These are phyloP conservation scores for Penicillium griseofulvum DNA, from an alignment of 2,329 filamentous ascomycete genomes.

Conservation along the genomic window DNA sequence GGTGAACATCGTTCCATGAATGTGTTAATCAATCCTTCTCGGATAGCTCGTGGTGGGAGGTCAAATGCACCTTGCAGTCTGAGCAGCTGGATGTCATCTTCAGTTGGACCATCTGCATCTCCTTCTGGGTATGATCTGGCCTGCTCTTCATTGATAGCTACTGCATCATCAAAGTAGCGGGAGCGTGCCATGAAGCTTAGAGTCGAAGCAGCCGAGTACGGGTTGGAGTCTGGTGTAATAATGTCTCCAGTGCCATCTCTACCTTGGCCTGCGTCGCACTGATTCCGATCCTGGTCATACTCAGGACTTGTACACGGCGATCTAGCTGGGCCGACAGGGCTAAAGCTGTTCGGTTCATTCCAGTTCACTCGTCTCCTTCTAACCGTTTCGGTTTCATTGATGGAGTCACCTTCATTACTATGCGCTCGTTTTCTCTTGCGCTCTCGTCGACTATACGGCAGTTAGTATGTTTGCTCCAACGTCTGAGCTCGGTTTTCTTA, in stretches of 20 bases:
- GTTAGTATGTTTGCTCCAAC: neutral
- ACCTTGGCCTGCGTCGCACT: neutral
- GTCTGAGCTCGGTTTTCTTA: conserved; percentile 9
- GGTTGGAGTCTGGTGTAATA: conserved; percentile 5
- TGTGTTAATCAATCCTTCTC: conserved; percentile 30
- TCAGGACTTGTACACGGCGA: neutral
- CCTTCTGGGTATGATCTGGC: conserved; percentile 24
- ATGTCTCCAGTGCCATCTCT: neutral
- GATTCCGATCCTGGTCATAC: neutral
- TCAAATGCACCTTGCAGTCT: conserved; percentile 28
- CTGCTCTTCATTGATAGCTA: conserved; percentile 28
- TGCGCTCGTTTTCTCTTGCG: conserved; percentile 11
- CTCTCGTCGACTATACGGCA: conserved; percentile 6
- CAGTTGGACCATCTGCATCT: conserved; percentile 24
- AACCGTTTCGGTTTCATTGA: neutral
- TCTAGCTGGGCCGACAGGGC: neutral
- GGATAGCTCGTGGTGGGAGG: conserved; percentile 27
- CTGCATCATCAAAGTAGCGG: conserved; percentile 28
- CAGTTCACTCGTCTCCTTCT: neutral
- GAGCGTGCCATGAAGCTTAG: conserved; percentile 31
- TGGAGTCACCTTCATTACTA: neutral
- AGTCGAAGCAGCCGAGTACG: conserved; percentile 19
- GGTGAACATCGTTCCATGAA: conserved; percentile 34
- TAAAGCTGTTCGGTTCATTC: neutral
- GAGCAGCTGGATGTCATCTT: conserved; percentile 28